Conservation (phyloP, 257 asterid species). For the Ligustrum vulgare region DNA sequence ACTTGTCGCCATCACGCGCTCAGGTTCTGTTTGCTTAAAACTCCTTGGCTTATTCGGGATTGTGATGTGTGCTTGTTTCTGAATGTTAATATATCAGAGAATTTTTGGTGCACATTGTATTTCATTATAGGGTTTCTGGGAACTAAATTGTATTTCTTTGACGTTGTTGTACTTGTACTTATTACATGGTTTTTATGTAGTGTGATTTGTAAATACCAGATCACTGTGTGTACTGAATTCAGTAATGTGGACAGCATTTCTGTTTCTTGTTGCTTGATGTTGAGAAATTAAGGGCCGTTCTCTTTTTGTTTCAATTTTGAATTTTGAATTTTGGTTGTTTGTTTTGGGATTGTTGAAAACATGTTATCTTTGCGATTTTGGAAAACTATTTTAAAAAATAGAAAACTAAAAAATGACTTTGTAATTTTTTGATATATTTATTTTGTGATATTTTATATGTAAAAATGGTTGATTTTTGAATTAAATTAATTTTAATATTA, state of each 20-base stretch:
- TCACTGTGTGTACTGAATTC: neutral
- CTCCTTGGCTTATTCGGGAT: neutral
- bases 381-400: too few species aligned
- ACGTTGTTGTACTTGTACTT: neutral
- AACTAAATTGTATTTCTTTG: neutral
- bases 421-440: too few species aligned
- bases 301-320: too few species aligned
- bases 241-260: neutral
- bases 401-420: too few species aligned
- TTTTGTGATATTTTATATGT: too few species aligned
- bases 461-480: too few species aligned
- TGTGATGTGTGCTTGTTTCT: neutral
- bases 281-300: neutral
- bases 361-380: too few species aligned
- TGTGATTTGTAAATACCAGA: neutral
- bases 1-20: constrained; percentile 77
- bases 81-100: constrained; percentile 20
- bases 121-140: neutral
- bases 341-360: too few species aligned
- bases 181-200: neutral
- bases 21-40: constrained; percentile 88
- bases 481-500: too few species aligned
- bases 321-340: too few species aligned
- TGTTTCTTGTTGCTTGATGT: neutral
- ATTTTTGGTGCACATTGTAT: constrained; percentile 19